Base-by-base conservation (phyloP, 345 rosid species). In the Hibiscus tridactylites region DNA sequence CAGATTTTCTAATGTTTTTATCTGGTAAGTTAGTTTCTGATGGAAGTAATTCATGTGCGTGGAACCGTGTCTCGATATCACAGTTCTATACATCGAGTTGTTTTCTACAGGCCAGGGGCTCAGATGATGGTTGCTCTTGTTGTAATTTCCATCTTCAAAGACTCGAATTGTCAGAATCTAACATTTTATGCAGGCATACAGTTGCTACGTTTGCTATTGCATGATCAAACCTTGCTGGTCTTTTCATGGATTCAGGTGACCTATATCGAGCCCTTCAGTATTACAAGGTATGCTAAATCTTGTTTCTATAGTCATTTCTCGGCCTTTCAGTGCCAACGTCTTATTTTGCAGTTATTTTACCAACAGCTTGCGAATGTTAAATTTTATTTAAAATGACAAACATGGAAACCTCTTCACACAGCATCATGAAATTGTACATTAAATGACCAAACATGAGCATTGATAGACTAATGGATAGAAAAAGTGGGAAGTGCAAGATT, bases 171-270 rank as follows among this genome's bases (percentile, higher is more conserved):
- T 88, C 81, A 85, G 91, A 84, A 82, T 85, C 88, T 88, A 83
- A 87, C 81, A 58, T 83, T 87, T 88, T 89, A 83, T 89, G 91
- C 94, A 95, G 99, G 99, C 99, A 74, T 90, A 86, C 87, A 88
- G 91, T 79, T 95, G 98, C 80, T 95, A 95, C 83, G 49, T 95
- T 92, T 86, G 97, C 99, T 19, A 86, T 92, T 73, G 99, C 99
- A 24, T 95, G 98, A 98, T 95, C 98, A 29, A 95, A 92, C 83
- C 92, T 95, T 82, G 99, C 97, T 58, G 98, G 96, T 21, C 21
- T 21, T 21, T 21, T 21, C 21, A 21, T 21, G 21, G 21, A 21
- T 21, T 21, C 21, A 0, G 21, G 21, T 21, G 21, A 21, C 21
- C 21, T 21, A 21, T 0, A 21, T 21, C 21, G 21, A 21, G 21